A percentile compares a stretch with the other conserved stretches of the same genome.
Evolutionary conservation across 1,284 basidiomycete species (phyloP).

Genomic region (Ceratobasidium sp.): DNA sequence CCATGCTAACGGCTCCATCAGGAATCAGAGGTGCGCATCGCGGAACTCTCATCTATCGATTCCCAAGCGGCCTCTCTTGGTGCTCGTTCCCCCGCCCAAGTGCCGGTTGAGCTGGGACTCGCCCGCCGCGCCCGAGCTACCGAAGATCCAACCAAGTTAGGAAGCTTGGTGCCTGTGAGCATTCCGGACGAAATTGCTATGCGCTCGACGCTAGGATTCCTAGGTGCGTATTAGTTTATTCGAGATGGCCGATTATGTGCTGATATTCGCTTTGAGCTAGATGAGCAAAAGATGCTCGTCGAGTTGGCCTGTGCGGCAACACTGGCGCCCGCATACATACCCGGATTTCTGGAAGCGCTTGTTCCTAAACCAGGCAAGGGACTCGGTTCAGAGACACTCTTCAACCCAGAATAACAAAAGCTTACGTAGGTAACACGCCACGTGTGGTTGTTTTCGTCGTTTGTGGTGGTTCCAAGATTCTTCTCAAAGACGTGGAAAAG

Average conservation of each 20-base stretch:
- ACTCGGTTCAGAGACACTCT: not conserved
- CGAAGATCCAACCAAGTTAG: conserved; percentile 6
- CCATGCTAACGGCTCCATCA: not conserved
- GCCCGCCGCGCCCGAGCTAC: conserved; percentile 56
- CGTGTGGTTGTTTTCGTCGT: conserved; percentile 66
- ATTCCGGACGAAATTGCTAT: conserved; percentile 73
- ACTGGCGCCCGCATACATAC: conserved; percentile 66
- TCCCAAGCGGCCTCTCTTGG: conserved; percentile 74
- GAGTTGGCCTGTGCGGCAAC: conserved; percentile 75
- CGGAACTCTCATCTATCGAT: conserved; percentile 61
- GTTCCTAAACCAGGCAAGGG: conserved; percentile 43
- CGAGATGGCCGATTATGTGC: not conserved
- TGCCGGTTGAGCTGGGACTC: conserved; percentile 67
- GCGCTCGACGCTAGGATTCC: conserved; percentile 61
- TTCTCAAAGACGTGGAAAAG: conserved; percentile 53
- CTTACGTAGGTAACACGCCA: conserved; percentile 38
- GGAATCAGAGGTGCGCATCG: conserved; percentile 54
- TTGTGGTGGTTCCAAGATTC: conserved; percentile 76
- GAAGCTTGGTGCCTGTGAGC: conserved; percentile 58
- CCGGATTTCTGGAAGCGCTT: conserved; percentile 59
- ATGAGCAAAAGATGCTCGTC: conserved; percentile 74
- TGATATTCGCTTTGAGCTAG: conserved; percentile 49
- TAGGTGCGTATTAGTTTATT: conserved; percentile 53
- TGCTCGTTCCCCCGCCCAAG: conserved; percentile 66
- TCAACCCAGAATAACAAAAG: not conserved